A percentile compares a stretch with the other conserved stretches of the same genome.
These are phyloP conservation scores for Alternaria sp. DNA, from an alignment of 2,329 filamentous ascomycete genomes.

Conservation along the genomic window DNA sequence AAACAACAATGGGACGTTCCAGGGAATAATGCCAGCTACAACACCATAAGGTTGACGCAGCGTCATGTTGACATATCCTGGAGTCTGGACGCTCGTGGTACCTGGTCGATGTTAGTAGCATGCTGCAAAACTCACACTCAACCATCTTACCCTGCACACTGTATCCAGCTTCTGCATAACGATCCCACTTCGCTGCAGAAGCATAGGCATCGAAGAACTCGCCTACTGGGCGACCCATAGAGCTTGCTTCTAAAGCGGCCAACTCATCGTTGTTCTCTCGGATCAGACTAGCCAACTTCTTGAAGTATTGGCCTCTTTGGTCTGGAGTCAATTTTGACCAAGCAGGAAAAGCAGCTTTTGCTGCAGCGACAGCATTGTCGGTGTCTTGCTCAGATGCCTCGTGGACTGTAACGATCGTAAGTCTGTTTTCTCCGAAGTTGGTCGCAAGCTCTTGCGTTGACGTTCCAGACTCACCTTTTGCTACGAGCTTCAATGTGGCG, in stretches of 20 bases:
- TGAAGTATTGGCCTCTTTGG: conserved; percentile 37
- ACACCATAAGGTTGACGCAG: conserved; percentile 82
- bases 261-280: conserved; percentile 81
- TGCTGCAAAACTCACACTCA: background rate
- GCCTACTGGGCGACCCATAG: conserved; percentile 84
- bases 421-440: background rate
- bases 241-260: conserved; percentile 80
- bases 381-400: conserved; percentile 56
- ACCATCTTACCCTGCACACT: conserved; percentile 64
- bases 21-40: conserved; percentile 80
- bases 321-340: conserved; percentile 63
- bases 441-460: too few species aligned
- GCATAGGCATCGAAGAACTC: conserved; percentile 80
- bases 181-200: conserved; percentile 78
- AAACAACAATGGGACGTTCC: conserved; percentile 39
- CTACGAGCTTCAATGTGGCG: conserved; percentile 81
- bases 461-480: conserved; percentile 65
- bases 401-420: conserved; percentile 44
- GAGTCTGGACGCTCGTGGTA: conserved; percentile 69
- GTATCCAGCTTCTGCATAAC: conserved; percentile 75
- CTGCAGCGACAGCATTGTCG: conserved; percentile 71
- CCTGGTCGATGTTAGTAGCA: conserved; percentile 44
- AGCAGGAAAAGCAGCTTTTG: conserved; percentile 73
- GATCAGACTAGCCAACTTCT: conserved; percentile 75
- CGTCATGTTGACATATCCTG: conserved; percentile 63